A percentile compares a stretch with the other conserved stretches of the same genome.
These are phyloP conservation scores for Eutrema heterophyllum DNA, from an alignment of 345 rosid species.

Conservation along the genomic window DNA sequence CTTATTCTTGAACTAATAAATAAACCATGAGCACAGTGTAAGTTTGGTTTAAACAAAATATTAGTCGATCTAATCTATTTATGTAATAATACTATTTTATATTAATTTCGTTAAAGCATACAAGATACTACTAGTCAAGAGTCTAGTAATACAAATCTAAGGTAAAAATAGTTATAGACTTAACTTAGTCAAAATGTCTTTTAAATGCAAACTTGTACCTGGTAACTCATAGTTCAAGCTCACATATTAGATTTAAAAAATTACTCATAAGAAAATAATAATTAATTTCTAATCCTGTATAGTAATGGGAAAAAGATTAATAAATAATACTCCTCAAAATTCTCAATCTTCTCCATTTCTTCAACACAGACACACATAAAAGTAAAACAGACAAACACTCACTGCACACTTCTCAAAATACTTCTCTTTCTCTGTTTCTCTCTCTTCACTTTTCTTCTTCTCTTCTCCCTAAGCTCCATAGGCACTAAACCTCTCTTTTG, in stretches of 20 bases:
- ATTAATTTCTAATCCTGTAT: neutral
- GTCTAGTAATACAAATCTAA: neutral
- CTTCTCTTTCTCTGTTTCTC: constrained; percentile 6
- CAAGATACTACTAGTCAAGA: neutral
- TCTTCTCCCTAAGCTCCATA: constrained; percentile 32
- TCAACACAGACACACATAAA: constrained; percentile 25
- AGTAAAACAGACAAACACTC: constrained; percentile 27
- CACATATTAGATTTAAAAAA: neutral
- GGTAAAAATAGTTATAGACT: neutral
- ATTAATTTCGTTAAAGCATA: neutral
- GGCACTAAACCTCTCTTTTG: constrained; percentile 30
- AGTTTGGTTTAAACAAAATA: neutral
- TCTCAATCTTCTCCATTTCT: constrained; percentile 17
- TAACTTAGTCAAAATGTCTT: neutral
- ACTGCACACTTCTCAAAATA: constrained; percentile 29
- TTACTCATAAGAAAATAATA: neutral
- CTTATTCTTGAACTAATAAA: neutral
- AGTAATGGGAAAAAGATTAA: neutral
- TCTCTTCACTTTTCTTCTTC: neutral
- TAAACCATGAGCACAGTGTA: neutral
- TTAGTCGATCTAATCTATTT: neutral
- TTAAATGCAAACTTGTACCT: neutral
- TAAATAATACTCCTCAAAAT: constrained; percentile 11
- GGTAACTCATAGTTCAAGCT: neutral
- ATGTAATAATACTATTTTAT: neutral